Conservation (phyloP, 148 eudicot species). For the Cornus kousa region DNA sequence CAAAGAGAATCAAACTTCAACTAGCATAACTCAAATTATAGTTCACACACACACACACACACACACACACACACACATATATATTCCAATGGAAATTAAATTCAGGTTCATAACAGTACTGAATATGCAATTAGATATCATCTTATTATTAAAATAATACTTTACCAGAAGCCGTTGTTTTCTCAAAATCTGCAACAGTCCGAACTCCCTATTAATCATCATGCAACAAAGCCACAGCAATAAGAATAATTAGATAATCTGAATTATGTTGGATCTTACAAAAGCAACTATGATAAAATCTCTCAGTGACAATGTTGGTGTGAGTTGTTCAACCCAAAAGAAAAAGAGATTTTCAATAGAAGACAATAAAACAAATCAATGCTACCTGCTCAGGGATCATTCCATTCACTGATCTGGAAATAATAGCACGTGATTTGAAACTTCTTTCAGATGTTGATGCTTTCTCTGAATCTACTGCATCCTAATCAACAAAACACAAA, state of each 20-base stretch:
- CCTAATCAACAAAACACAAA: conserved; percentile 34
- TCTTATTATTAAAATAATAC: background rate
- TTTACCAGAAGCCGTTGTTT: conserved; percentile 53
- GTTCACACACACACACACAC: background rate
- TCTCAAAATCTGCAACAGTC: conserved; percentile 61
- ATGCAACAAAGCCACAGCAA: conserved; percentile 16
- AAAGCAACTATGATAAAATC: background rate
- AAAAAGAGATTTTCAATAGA: background rate
- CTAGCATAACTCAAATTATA: background rate
- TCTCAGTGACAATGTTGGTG: background rate
- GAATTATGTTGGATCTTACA: background rate
- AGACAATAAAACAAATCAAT: background rate
- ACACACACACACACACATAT: too few relatives aligned
- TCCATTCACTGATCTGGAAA: conserved; percentile 75
- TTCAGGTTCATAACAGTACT: too few relatives aligned
- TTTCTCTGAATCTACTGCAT: conserved; percentile 64
- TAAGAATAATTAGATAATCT: conserved; percentile 5
- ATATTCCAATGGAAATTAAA: too few relatives aligned
- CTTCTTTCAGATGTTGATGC: conserved; percentile 71
- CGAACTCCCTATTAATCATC: conserved; percentile 46
- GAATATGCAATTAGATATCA: background rate
- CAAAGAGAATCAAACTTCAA: background rate
- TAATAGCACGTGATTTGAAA: conserved; percentile 68
- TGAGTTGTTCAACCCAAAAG: conserved; percentile 4
- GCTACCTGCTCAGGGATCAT: conserved; percentile 71